Base-by-base conservation (phyloP, 305 asterid genomes). In the Stenogyne calaminthoides region DNA sequence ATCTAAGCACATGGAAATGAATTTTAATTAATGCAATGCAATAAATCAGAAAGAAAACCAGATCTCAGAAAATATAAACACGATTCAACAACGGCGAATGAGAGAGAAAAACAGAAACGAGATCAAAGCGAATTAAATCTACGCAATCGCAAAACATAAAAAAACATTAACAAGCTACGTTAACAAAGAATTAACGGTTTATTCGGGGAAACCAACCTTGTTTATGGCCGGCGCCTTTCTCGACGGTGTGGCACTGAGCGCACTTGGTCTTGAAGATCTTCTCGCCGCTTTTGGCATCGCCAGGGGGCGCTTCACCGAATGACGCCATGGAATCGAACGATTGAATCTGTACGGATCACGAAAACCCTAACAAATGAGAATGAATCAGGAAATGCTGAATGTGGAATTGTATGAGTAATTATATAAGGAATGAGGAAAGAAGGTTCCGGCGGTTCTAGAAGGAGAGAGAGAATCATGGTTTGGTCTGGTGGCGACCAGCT, bases 241-340 rank as follows among this genome's bases (percentile, higher is more conserved):
- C 97, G 52, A 84, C 96, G 73, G 97, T 93, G 76, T 93, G 98
- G 82, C 98, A 92, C 80, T 92, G 98, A 76, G 96, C 92, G 76
- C 98, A 92, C 82, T 90, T 90, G 1, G 90, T 89, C 74, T 81
- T 91, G 80, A 91, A 93, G 82, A 88, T 93, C 84, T 93, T 93
- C 84, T 91, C 97, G 11, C 98, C 98, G 66, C 84, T 42, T 69
- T 82, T 84, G 9, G 49, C 62, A 72, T 82, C 71, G 44, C 97
- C 98, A 0, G 96, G 85, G 4, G 98, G 97, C n/a, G 96, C 97
- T 71, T 88, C 88, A 22, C 49, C 78, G 79, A 91, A 91, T 22
- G 90, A 74, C 19, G 98, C 94, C 98, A 93, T 93, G 12, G 62
- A 25, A 1, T 25, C 29, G 29, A 25, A 25, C 3, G 29, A 25